Evolutionary conservation across 768 basidiomycete species (phyloP).

Genomic region (Mycena crocata): DNA sequence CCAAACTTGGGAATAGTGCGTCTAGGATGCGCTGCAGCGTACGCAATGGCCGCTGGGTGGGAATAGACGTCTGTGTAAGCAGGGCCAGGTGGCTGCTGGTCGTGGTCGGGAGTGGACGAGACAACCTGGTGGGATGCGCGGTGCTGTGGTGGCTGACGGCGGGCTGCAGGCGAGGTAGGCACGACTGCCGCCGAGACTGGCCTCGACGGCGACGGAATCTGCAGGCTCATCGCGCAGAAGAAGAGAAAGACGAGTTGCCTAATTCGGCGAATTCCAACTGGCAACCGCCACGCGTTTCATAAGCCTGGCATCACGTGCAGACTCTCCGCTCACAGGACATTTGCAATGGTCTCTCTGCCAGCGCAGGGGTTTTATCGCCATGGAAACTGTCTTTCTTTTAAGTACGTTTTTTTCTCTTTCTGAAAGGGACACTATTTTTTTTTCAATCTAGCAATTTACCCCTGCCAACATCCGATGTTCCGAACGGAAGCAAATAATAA

Average conservation of each 20-base stretch:
- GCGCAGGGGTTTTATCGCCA: too few species aligned
- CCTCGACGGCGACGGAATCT: constrained; percentile 32
- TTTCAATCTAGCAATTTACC: too few species aligned
- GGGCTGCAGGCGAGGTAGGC: not conserved
- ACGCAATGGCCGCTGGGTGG: constrained; percentile 88
- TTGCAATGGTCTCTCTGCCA: too few species aligned
- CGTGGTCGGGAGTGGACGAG: constrained; percentile 18
- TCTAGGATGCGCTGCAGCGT: constrained; percentile 82
- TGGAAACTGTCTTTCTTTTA: too few species aligned
- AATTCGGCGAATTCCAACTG: constrained; percentile 1
- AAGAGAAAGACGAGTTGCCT: constrained; percentile 17
- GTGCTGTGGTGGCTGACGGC: constrained; percentile 31
- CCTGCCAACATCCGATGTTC: too few species aligned
- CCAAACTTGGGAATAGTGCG: constrained; percentile 95
- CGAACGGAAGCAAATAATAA: too few species aligned
- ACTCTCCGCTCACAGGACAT: too few species aligned
- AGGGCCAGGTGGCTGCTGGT: constrained; percentile 38
- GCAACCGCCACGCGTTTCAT: constrained; percentile 4
- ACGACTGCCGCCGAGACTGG: constrained; percentile 29
- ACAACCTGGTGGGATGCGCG: constrained; percentile 50
- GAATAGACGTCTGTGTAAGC: constrained; percentile 81
- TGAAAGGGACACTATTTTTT: too few species aligned
- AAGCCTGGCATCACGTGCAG: not conserved
- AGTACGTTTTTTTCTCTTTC: too few species aligned
- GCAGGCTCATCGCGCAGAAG: constrained; percentile 21